Evolutionary conservation across 805 yeast genomes (phyloP), one percentile per base, ranked within the genome.

Genomic region (Kuraishia capsulata): DNA sequence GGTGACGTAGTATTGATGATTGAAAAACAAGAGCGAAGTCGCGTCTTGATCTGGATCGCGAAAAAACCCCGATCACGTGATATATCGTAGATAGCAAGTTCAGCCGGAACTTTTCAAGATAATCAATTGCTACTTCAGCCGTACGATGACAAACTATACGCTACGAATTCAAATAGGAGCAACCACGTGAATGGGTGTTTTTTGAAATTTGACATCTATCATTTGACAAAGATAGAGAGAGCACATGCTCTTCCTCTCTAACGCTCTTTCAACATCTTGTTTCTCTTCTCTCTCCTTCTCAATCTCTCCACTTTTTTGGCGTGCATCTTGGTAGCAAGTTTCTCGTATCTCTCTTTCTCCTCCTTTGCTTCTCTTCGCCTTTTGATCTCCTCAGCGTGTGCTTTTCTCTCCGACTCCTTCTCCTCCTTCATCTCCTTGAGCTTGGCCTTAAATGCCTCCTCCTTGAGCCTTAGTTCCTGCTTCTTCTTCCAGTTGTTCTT

Each of bases 201-300:
- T n/a, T n/a, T n/a, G n/a, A n/a, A n/a, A n/a, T n/a, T n/a, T n/a
- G n/a, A n/a, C n/a, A n/a, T n/a, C n/a, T n/a, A n/a, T n/a, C n/a
- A n/a, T n/a, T n/a, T n/a, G n/a, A n/a, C n/a, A n/a, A n/a, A n/a
- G n/a, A n/a, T n/a, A n/a, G n/a, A n/a, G n/a, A n/a, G n/a, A n/a
- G n/a, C n/a, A n/a, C n/a, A n/a, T n/a, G n/a, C n/a, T 17, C 37
- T 18, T 3, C 9, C n/a, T 3, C 10, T 25, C 29, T 21, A 36
- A 20, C 38, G 31, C 33, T 36, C 38, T 28, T 36, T 36, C 26
- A 36, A 20, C 33, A 36, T 14, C 28, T 90, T 90, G 66, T 89
- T 90, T 64, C 97, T 80, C 81, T 90, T 90, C 57, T 90, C 98
- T 55, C 82, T 79, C 67, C 82, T 80, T 64, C 83, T 80, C 64